These are phyloP conservation scores for Aspergillus ellipticus DNA, from an alignment of 495 filamentous ascomycete genomes.

Conservation along the genomic window DNA sequence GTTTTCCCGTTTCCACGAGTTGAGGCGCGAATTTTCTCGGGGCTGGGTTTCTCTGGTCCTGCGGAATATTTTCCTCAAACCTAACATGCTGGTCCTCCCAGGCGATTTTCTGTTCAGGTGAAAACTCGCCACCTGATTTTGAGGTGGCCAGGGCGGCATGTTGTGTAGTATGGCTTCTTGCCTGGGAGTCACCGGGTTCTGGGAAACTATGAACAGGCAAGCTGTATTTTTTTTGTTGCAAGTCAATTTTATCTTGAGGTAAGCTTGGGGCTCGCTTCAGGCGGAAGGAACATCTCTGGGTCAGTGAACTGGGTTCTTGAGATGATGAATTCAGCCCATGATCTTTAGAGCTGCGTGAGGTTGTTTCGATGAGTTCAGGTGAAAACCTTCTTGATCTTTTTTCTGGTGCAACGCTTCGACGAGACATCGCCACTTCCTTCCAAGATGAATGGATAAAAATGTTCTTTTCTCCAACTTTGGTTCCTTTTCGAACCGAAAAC, in stretches of 20 bases:
- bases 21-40: constrained; percentile 53
- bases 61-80: neutral
- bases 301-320: constrained; percentile 20
- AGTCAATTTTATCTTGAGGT: constrained; percentile 5
- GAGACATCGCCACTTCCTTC: neutral
- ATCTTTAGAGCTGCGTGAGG: constrained; percentile 50
- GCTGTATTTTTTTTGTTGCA: neutral
- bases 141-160: neutral
- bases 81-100: constrained; percentile 7
- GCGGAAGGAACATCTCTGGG: neutral
- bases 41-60: constrained; percentile 6
- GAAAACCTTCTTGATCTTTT: constrained; percentile 36
- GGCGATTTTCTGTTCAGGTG: neutral
- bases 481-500: neutral
- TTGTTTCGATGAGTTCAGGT: constrained; percentile 67
- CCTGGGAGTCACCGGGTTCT: neutral
- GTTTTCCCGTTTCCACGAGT: constrained; percentile 53
- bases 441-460: neutral
- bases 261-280: constrained; percentile 16
- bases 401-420: neutral
- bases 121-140: neutral
- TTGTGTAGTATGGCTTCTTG: neutral
- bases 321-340: constrained; percentile 24
- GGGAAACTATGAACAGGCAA: neutral
- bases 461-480: neutral